Conservation (phyloP, 192 early-diverging fungal genomes). For the Podochytrium sp. region DNA sequence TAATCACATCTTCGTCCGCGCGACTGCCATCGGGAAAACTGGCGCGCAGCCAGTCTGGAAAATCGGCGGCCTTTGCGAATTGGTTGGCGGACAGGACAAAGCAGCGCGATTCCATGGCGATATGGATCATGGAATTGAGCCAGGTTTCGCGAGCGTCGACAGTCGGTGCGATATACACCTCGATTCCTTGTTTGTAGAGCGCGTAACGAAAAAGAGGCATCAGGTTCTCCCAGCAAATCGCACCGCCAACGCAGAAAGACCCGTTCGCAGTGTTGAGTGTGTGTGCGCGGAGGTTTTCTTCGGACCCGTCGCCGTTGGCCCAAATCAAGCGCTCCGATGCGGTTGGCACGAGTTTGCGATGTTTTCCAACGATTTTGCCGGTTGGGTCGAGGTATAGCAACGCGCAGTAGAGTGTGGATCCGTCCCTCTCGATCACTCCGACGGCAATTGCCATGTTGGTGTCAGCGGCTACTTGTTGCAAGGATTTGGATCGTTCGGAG, state of each 20-base stretch:
- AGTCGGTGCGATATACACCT: too few species aligned
- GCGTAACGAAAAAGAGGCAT: background rate
- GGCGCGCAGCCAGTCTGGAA: too few species aligned
- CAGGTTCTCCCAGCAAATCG: constrained; percentile 4
- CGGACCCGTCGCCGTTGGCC: background rate
- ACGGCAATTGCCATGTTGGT: background rate
- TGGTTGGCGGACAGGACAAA: constrained; percentile 5
- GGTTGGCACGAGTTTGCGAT: constrained; percentile 4
- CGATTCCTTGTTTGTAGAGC: background rate
- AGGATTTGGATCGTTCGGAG: too few species aligned
- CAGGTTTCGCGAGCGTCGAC: background rate
- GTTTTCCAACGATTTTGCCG: background rate
- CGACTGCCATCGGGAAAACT: background rate
- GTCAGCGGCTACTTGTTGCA: too few species aligned
- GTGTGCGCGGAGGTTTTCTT: background rate
- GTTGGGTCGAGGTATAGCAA: background rate
- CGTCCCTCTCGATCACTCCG: constrained; percentile 1
- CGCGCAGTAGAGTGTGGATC: background rate
- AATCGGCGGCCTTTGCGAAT: background rate
- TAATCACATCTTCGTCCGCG: constrained; percentile 1
- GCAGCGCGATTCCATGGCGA: background rate
- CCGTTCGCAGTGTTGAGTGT: background rate
- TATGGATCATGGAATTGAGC: too few species aligned
- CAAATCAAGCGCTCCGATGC: background rate
- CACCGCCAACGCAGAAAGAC: background rate